Base-by-base conservation (phyloP, 768 basidiomycete genomes). In the Neoboletus brunneissimus region DNA sequence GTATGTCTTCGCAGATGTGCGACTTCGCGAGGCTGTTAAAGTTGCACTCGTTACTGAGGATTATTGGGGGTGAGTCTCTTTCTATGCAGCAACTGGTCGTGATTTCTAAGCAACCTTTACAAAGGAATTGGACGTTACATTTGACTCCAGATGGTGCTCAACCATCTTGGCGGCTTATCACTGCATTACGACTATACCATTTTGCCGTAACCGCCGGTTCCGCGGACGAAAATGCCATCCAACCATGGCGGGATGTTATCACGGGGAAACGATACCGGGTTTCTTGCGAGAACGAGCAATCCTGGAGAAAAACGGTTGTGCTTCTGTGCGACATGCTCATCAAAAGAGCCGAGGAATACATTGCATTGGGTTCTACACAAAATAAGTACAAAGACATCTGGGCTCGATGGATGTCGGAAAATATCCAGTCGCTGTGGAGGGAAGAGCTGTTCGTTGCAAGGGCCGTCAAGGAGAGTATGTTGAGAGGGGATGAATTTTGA, bases 91-190 rank as follows among this genome's bases (percentile, higher is more conserved):
- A 7, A 54, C 54, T 42, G 43, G 32, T 15, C 7, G 13, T 44
- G 16, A 52, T 40, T 20, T 50, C 20, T 37, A 56, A 42, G 18
- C 8, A 15, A 31, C 12, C 16, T 31, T 22, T 22, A 15, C 40
- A 38, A 67, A 95, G 94, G 27, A 83, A 92, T 55, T 95, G 92
- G 87, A 89, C 85, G 1, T 70, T 96, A 25, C 84, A 94, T 61
- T 74, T 75, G 11, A 73, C 76, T 3, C 84, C 86, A 12, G 63
- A 66, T 4, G 81, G 87, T 16, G 83, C 85, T 13, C 81, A 88
- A 61, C 91, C 92, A 1, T 96, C 92, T 1, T 94, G 87, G 73
- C 83, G 91, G 15, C 71, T 95, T 53, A 82, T 93, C 58, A 77
- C 82, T 25, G 81, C 86, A 11, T 74, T 97, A 64, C 81, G 88